Evolutionary conservation across 2,329 filamentous ascomycete genomes (phyloP), one percentile per base, ranked within the genome.

Genomic region (Clonostachys rhizophaga): DNA sequence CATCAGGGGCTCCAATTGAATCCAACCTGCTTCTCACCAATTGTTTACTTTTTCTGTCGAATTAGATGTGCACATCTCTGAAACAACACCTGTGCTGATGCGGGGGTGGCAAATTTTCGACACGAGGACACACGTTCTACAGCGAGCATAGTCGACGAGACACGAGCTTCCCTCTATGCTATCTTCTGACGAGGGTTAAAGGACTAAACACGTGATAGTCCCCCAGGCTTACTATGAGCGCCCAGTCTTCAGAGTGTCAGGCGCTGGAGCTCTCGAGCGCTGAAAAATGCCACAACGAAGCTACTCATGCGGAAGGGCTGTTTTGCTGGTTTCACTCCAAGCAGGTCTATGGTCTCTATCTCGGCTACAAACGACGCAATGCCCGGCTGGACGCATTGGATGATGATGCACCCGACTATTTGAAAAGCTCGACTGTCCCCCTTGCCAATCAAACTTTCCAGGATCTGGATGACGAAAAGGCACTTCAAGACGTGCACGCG

Each of bases 281-380:
- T 67, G 49, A 95, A 83, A 53, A 91, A 86, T 47, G 74, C 78
- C 43, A 84, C 64, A 6, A 87, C 79, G 49, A 56, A 20, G 55
- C 55, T 17, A 58, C 58, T 10, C 48, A 56, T 11, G 52, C 54
- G 7, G 53, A 55, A 30, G 45, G 47, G 12, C 48, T 60, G 40
- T 60, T 60, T n/a, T 60, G 58, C 18, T 30, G 43, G n/a, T 51
- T 55, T 14, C 58, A 60, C 30, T 47, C 56, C 0, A 55, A 49
- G 16, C 58, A 60, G 30, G 56, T 52, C 2, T 51, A 47, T 42
- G 56, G 49, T 1, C 39, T 60, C 2, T 59, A 60, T 33, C 52
- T 48, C 16, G 55, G 58, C 16, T 60, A 60, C 35, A 59, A 60
- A n/a, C 49, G 50, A 14, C 57, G 55, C 10, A 60, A 60, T 48